Evolutionary conservation across 208 protist species (phyloP).

Genomic region (Phytomonas francai): DNA sequence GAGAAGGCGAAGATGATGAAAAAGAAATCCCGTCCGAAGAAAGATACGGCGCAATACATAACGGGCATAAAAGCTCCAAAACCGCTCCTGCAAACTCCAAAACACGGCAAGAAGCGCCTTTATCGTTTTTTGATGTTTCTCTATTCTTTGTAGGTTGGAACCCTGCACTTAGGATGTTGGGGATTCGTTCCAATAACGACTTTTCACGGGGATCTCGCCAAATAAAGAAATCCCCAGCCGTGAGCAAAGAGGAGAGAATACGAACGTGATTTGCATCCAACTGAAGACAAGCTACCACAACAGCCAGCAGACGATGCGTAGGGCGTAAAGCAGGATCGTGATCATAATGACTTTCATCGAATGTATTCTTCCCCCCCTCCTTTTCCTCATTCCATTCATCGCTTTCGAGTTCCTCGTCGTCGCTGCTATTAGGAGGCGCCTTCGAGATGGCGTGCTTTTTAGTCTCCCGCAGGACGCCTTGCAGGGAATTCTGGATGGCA

Average conservation of each 20-base stretch:
- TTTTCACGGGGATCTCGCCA: conserved; percentile 34
- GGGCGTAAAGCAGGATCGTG: conserved; percentile 17
- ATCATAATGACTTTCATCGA: background rate
- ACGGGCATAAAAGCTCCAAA: conserved; percentile 46
- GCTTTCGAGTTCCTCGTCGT: conserved; percentile 13
- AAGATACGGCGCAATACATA: conserved; percentile 42
- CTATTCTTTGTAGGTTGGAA: conserved; percentile 11
- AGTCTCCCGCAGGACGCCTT: conserved; percentile 38
- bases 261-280: conserved; percentile 30
- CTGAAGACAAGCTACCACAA: conserved; percentile 26
- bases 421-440: conserved; percentile 1
- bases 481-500: conserved; percentile 23
- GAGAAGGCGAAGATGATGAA: background rate
- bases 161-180: conserved; percentile 12
- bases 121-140: background rate
- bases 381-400: conserved; percentile 8
- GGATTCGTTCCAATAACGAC: conserved; percentile 18
- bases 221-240: conserved; percentile 32
- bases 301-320: conserved; percentile 45
- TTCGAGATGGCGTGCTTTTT: conserved; percentile 16
- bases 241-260: conserved; percentile 31
- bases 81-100: conserved; percentile 25
- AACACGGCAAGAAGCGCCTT: background rate
- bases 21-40: background rate
- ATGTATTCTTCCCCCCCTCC: background rate